phyloP scores from a whole-genome alignment of 1,284 basidiomycete genomes.

The Rhodotorula mucilaginosa region DNA sequence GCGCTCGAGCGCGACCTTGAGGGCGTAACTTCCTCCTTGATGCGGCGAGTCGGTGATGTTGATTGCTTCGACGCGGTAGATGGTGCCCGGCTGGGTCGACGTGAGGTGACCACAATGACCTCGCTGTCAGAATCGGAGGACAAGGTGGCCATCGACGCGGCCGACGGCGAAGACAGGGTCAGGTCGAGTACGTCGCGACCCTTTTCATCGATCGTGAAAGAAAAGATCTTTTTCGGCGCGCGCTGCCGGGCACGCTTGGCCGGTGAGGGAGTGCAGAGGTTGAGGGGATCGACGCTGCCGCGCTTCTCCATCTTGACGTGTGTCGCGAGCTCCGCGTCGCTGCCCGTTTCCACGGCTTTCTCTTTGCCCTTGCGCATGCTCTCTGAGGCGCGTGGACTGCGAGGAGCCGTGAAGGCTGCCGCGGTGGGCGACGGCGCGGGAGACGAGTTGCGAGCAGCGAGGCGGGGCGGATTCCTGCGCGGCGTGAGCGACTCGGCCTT shows the following conservation, averaged over 20 bases:
- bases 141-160: background rate
- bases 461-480: background rate
- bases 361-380: constrained; percentile 6
- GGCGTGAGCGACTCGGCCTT: background rate
- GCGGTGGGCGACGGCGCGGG: background rate
- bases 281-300: background rate
- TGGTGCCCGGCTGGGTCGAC: background rate
- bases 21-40: background rate
- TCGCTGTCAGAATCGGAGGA: constrained; percentile 4
- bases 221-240: background rate
- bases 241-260: background rate
- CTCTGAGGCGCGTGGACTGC: background rate
- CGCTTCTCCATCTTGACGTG: background rate
- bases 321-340: background rate
- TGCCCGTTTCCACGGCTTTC: background rate
- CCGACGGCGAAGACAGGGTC: background rate
- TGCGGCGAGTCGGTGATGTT: background rate
- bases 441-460: background rate
- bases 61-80: background rate
- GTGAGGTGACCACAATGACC: background rate
- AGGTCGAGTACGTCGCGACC: constrained; percentile 14
- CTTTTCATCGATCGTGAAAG: background rate
- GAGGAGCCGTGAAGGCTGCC: background rate
- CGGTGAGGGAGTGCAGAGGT: constrained; percentile 4
- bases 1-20: background rate